phyloP scores from a whole-genome alignment of 208 protist genomes.

The Crithidia brevicula region DNA sequence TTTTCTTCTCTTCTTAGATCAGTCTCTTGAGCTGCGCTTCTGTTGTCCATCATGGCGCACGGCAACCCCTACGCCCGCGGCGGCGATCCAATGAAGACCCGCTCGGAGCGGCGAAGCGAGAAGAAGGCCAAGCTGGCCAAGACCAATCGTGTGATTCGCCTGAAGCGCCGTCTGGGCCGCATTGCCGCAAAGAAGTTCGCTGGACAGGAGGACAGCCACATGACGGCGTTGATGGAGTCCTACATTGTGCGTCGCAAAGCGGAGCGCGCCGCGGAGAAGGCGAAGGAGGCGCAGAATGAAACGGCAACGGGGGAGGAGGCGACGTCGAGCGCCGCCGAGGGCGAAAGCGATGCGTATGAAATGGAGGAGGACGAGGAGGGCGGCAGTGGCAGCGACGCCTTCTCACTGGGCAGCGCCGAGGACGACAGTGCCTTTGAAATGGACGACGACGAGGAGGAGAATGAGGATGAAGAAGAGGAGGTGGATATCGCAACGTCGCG shows the following conservation, averaged over 20 bases:
- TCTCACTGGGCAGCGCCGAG: conserved; percentile 7
- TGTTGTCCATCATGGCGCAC: conserved; percentile 47
- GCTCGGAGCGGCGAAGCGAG: conserved; percentile 69
- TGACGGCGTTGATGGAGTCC: conserved; percentile 86
- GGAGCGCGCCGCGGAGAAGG: conserved; percentile 66
- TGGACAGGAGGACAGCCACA: conserved; percentile 73
- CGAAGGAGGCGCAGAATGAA: conserved; percentile 33
- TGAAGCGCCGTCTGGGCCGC: conserved; percentile 61
- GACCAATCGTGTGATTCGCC: conserved; percentile 63
- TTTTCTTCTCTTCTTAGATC: no score
- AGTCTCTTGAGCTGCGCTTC: no score
- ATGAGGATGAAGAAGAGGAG: conserved; percentile 11
- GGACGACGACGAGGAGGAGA: background rate
- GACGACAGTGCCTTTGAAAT: conserved; percentile 24
- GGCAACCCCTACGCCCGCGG: conserved; percentile 73
- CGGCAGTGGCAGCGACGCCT: conserved; percentile 7
- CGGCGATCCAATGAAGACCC: conserved; percentile 87
- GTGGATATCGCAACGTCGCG: conserved; percentile 3
- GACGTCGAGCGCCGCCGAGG: background rate
- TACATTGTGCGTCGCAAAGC: conserved; percentile 80
- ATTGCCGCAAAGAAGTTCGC: conserved; percentile 60
- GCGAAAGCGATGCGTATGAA: conserved; percentile 6
- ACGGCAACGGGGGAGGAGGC: conserved; percentile 2
- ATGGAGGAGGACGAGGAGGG: conserved; percentile 21
- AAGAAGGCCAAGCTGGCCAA: conserved; percentile 61